Percentiles rank a stretch among this genome's conserved stretches.
Conservation (phyloP, 2,329 filamentous ascomycete genomes). For the Herpomyces periplanetae region DNA sequence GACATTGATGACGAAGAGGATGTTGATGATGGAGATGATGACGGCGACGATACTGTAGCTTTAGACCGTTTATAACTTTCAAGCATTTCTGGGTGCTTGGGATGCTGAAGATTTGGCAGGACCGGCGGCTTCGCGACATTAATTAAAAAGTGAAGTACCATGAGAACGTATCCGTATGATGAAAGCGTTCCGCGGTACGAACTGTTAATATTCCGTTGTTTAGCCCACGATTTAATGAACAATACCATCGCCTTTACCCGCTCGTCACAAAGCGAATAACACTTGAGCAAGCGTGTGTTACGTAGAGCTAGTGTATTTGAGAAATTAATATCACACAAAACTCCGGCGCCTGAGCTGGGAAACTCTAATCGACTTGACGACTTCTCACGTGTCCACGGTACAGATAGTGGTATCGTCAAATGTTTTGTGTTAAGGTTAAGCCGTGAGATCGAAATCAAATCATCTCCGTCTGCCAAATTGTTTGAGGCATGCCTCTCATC, state of each 20-base stretch:
- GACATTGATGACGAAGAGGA: too few relatives aligned
- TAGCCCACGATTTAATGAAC: conserved; percentile 72
- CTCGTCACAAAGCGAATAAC: conserved; percentile 38
- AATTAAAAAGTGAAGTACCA: conserved; percentile 64
- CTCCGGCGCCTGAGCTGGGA: conserved; percentile 31
- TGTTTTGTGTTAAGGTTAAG: conserved; percentile 4
- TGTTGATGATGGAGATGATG: too few relatives aligned
- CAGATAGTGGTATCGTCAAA: conserved; percentile 3
- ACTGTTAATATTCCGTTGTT: conserved; percentile 44
- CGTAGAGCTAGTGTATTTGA: conserved; percentile 43
- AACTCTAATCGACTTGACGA: conserved; percentile 22
- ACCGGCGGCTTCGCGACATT: conserved; percentile 46
- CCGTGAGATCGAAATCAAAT: neutral
- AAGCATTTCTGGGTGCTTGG: too few relatives aligned
- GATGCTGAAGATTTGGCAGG: conserved; percentile 48
- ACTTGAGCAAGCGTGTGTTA: conserved; percentile 43
- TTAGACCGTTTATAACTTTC: conserved; percentile 6
- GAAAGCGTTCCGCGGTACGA: conserved; percentile 52
- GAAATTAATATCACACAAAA: conserved; percentile 75
- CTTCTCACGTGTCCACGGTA: conserved; percentile 10
- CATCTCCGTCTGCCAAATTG: neutral
- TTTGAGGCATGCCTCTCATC: neutral
- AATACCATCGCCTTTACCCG: conserved; percentile 39
- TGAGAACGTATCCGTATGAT: conserved; percentile 63
- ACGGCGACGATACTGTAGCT: too few relatives aligned